phyloP scores from a whole-genome alignment of 768 basidiomycete species.

The Lactarius evosmus region DNA sequence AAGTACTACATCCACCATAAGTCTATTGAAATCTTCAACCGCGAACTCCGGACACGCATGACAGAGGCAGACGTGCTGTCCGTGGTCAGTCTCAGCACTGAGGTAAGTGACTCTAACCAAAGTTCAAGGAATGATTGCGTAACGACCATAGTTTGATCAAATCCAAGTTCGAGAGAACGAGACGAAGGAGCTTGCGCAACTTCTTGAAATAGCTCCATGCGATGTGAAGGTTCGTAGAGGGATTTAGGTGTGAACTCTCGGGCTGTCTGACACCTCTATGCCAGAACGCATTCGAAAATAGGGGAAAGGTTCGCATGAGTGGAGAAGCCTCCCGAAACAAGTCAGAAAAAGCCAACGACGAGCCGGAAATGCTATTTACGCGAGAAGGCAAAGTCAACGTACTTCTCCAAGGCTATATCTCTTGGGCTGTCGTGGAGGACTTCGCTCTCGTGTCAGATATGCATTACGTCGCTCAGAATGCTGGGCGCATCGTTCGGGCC shows the following conservation, averaged over 20 bases:
- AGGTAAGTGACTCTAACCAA: slow-evolving; percentile 47
- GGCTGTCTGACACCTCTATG: slow-evolving; percentile 1
- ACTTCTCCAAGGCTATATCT: slow-evolving; percentile 87
- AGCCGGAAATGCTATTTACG: slow-evolving; percentile 14
- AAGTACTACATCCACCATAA: slow-evolving; percentile 90
- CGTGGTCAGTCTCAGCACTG: slow-evolving; percentile 87
- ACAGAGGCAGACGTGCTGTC: slow-evolving; percentile 87
- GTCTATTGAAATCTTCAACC: slow-evolving; percentile 85
- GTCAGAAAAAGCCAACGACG: background rate
- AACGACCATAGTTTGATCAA: slow-evolving; percentile 73
- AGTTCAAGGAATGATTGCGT: slow-evolving; percentile 7
- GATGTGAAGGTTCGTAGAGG: slow-evolving; percentile 52
- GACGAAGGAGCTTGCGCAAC: slow-evolving; percentile 68
- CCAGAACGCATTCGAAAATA: slow-evolving; percentile 20
- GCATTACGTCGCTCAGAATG: slow-evolving; percentile 92
- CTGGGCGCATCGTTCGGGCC: slow-evolving; percentile 90
- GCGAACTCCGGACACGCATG: slow-evolving; percentile 75
- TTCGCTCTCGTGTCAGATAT: slow-evolving; percentile 95
- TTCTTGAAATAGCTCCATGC: slow-evolving; percentile 72
- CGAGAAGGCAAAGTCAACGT: slow-evolving; percentile 88
- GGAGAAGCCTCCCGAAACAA: slow-evolving; percentile 18
- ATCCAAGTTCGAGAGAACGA: slow-evolving; percentile 92
- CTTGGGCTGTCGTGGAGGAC: slow-evolving; percentile 76
- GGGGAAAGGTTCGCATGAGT: slow-evolving; percentile 18
- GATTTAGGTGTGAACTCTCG: slow-evolving; percentile 41